These are phyloP conservation scores for Magnusiomyces tetraspermus DNA, from an alignment of 1,139 yeast species.

Conservation along the genomic window DNA sequence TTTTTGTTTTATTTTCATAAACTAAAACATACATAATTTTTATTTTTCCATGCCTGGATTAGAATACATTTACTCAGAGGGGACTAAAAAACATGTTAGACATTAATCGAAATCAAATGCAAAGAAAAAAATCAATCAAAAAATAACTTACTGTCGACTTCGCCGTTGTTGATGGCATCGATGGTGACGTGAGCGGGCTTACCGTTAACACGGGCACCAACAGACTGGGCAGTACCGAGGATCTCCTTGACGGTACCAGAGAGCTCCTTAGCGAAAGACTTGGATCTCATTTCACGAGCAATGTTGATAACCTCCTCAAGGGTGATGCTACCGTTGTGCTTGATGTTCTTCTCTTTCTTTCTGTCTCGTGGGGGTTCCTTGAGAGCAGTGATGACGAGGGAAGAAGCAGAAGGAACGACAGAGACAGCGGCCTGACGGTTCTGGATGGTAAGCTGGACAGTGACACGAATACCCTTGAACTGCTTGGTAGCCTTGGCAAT, in stretches of 20 bases:
- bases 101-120: too few species aligned
- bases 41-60: slow-evolving; percentile 18
- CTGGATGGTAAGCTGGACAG: slow-evolving; percentile 97
- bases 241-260: slow-evolving; percentile 97
- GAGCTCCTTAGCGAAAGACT: slow-evolving; percentile 96
- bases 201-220: slow-evolving; percentile 97
- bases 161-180: slow-evolving; percentile 97
- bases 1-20: slow-evolving; percentile 8
- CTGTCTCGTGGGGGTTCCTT: slow-evolving; percentile 99
- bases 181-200: slow-evolving; percentile 99
- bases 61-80: slow-evolving; percentile 17
- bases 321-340: slow-evolving; percentile 98
- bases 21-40: slow-evolving; percentile 4
- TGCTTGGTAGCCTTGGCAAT: slow-evolving; percentile 99
- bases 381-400: slow-evolving; percentile 97
- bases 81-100: slow-evolving; percentile 12
- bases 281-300: slow-evolving; percentile 96
- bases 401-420: slow-evolving; percentile 99
- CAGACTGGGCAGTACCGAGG: slow-evolving; percentile 99
- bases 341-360: slow-evolving; percentile 99
- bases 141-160: slow-evolving; percentile 50
- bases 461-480: slow-evolving; percentile 98
- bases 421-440: slow-evolving; percentile 99
- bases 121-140: slow-evolving; percentile 7
- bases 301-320: slow-evolving; percentile 93